Evolutionary conservation across 257 asterid species (phyloP), one percentile per base, ranked within the genome.

Genomic region (Solanum dulcamara): DNA sequence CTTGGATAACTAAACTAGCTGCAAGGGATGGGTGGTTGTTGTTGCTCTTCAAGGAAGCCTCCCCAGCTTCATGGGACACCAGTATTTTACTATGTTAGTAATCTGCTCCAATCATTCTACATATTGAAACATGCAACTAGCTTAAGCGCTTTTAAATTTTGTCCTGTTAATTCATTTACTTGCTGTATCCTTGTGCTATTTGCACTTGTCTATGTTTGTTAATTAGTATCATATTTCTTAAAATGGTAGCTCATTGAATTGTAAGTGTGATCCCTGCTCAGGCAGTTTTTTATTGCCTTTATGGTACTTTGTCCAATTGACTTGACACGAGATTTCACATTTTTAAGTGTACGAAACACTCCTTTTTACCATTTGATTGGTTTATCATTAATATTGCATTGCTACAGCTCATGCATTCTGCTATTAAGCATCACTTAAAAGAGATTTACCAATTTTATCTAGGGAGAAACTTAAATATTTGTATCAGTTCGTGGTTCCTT

Each of bases 31-130:
- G 98, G 98, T 74, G 95, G 96, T 84, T 94, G 97, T 86, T 94
- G 97, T 86, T 93, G 91, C 89, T 93, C 98, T 88, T 92, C 96
- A 62, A 89, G 95, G 83, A 93, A 90, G 90, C 93, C 86, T 90
- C 93, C 87, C 48, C 96, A 89, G 88, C 88, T 93, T 88, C 94
- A 90, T 48, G 96, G 96, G 74, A 92, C 96, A 44, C 97, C 94
- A 37, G 89, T 93, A 71, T 94, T 88, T 89, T 93, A 92, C 91
- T 93, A 91, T 87, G 98, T 94, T 50, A 89, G 98, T 92, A 55
- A 50, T 85, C 87, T 70, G 57, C 84, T 85, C 81, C 46, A 20
- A 84, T 33, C 12, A 24, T 15, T 59, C 22, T 44, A 40, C 48
- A 70, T 6, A 30, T 32, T 14, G 80, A 17, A 44, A 79, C 83